Base-by-base conservation (phyloP, 257 asterid species). In the Primulina huaijiensis region DNA sequence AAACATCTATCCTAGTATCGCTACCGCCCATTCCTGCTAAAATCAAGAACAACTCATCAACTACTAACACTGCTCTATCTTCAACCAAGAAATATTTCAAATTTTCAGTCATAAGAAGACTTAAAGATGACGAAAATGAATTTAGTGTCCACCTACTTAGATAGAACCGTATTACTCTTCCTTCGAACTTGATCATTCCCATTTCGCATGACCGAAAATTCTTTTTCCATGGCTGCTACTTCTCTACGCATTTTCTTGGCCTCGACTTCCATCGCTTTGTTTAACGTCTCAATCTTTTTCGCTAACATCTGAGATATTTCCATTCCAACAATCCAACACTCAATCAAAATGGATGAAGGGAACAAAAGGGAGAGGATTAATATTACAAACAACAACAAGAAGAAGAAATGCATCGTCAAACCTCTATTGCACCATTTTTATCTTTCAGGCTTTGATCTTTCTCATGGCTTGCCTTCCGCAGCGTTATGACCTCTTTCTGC, bases 161-260 rank as follows among this genome's bases (percentile, higher is more conserved):
- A 46, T 12, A 14, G 56, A 46, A 46, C 20, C 4, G 20, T 5
- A 16, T 46, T 46, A 16, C 8, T 12, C 56, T 68, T 67, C 74
- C 82, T 85, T 68, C 70, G 92, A 69, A 88, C 95, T 55, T 87
- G 90, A 55, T 87, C 96, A 68, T 87, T 92, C 68, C 87, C 90
- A 8, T 37, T 82, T 77, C 92, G 90, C 74, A 87, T 68, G 16
- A 92, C 88, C 65, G 87, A 81, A 69, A 90, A 79, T 75, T 92
- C 98, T 83, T 88, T 89, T 68, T 85, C 98, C 92, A 86, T 79
- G 31, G 85, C 86, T 76, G 94, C 90, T 66, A 88, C 87, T 79
- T 92, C 96, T 75, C 98, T 85, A 61, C 97, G 84, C 96, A 84
- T 87, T 74, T 83, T 92, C 82, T 88, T 92, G 69, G 95, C 86